Evolutionary conservation across 345 rosid genomes (phyloP).

Genomic region (Brassica carinata): DNA sequence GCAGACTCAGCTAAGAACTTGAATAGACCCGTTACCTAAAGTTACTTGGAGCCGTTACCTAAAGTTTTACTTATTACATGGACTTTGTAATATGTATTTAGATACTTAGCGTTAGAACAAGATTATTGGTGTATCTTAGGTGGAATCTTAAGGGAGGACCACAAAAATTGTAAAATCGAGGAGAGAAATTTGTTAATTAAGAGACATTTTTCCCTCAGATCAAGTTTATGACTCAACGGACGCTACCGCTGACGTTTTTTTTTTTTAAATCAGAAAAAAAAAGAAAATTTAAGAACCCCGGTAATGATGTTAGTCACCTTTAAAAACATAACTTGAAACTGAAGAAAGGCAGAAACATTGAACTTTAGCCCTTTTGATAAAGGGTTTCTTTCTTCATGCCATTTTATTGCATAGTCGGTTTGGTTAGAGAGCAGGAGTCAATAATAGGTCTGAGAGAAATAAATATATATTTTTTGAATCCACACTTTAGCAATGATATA

Average conservation of each 20-base stretch:
- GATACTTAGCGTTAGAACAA: neutral
- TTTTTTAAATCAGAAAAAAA: no score
- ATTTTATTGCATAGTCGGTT: conserved; percentile 17
- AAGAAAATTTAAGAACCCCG: no score
- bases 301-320: neutral
- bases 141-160: no score
- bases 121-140: no score
- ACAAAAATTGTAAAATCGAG: no score
- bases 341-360: conserved; percentile 11
- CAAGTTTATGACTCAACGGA: no score
- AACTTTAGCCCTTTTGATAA: no score
- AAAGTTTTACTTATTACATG: neutral
- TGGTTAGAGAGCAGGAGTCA: conserved; percentile 1
- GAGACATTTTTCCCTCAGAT: no score
- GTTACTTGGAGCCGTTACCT: neutral
- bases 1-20: conserved; percentile 8
- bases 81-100: conserved; percentile 10
- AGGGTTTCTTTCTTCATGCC: neutral
- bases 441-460: neutral
- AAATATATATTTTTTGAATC: neutral
- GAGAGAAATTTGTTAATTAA: no score
- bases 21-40: conserved; percentile 38
- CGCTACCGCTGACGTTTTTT: no score
- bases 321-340: neutral
- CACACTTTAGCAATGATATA: conserved; percentile 27